Conservation (phyloP, 305 asterid genomes). For the Fraxinus albicans region DNA sequence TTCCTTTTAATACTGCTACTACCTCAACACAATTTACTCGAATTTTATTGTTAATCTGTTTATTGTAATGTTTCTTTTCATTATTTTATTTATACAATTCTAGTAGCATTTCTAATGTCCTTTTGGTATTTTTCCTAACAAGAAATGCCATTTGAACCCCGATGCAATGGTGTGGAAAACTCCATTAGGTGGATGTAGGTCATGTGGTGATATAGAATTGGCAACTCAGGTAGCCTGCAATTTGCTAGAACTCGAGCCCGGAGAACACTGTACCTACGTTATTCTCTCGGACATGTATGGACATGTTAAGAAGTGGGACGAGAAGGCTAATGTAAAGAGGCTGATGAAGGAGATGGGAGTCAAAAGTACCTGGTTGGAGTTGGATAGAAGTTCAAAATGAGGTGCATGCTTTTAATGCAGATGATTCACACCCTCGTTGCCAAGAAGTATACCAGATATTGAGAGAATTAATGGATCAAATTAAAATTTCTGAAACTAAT, state of each 20-base stretch:
- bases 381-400: slow-evolving; percentile 68
- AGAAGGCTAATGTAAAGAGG: slow-evolving; percentile 66
- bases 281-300: slow-evolving; percentile 84
- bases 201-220: slow-evolving; percentile 65
- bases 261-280: slow-evolving; percentile 78
- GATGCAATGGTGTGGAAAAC: slow-evolving; percentile 75
- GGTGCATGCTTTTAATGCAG: slow-evolving; percentile 75
- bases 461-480: slow-evolving; percentile 42
- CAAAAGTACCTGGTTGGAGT: slow-evolving; percentile 86
- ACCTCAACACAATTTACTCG: too few relatives aligned
- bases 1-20: too few relatives aligned
- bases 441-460: slow-evolving; percentile 49
- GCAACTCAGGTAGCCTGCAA: slow-evolving; percentile 56
- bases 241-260: slow-evolving; percentile 65
- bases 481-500: slow-evolving; percentile 33
- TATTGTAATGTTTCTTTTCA: too few relatives aligned
- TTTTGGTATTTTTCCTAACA: too few relatives aligned
- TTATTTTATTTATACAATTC: too few relatives aligned
- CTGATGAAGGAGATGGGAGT: slow-evolving; percentile 71
- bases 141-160: slow-evolving; percentile 33
- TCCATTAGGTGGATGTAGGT: slow-evolving; percentile 61
- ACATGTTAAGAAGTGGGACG: slow-evolving; percentile 66
- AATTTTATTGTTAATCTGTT: too few relatives aligned
- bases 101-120: too few relatives aligned
- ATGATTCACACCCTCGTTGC: slow-evolving; percentile 61